Evolutionary conservation across 2,329 filamentous ascomycete species (phyloP), one percentile per base, ranked within the genome.

Genomic region (Leptographium radiaticola): DNA sequence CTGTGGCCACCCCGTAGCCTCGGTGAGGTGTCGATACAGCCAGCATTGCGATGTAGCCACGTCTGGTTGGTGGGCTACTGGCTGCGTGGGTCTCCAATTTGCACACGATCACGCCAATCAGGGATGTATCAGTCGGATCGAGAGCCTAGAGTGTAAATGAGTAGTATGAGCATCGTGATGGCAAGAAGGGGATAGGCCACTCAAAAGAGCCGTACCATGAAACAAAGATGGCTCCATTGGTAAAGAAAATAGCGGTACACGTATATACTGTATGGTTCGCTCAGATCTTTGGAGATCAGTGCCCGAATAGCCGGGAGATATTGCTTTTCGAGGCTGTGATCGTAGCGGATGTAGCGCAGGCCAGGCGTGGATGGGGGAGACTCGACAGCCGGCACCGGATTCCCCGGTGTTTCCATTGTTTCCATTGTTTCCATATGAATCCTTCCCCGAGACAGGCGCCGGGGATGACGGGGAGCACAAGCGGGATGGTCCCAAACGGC

Each of bases 261-360:
- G 72, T 98, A 98, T 66, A 98, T 97, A 70, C 91, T 97, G 68
- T 98, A 98, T 1, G 93, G 93, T 68, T 98, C 93, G 61, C 91
- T 97, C 50, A 98, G 77, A 66, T 97, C 93, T 64, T 91, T 95
- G 46, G 90, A 93, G 64, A 98, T 98, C 65, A 98, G 73, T 55
- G 90, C 84, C 53, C 91, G 84, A 68, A 98, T 96, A 44, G 89
- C 83, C 39, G 89, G 83, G 44, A 98, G 81, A 66, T 93, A 79
- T 66, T 78, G 67, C 45, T 74, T 69, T 62, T 84, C 81, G 20
- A 83, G 70, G 11, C 67, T 67, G 64, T 84, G 80, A 55, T 80
- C 71, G 62, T 84, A 84, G 62, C 81, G 80, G 38, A 81, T 70
- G 62, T 82, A 84, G 51, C 71, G 68, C 46, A 84, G 68, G 59